Evolutionary conservation across 139 green algal genomes (phyloP).

Genomic region (Zygnema cylindricum): DNA sequence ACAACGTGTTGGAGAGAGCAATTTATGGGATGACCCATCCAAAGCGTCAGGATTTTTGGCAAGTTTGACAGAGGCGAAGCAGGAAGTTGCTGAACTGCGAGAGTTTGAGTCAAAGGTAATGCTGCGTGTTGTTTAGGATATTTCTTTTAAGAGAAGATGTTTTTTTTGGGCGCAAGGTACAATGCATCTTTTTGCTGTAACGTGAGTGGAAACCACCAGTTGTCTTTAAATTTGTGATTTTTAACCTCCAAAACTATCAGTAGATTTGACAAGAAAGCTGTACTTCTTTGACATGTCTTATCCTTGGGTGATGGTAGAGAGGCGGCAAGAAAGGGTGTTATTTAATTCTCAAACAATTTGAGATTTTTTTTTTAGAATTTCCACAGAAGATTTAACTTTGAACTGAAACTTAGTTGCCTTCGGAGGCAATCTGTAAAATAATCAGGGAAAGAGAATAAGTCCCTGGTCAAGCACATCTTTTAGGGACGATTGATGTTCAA

Average conservation of each 20-base stretch:
- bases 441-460: too few relatives aligned
- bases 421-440: too few relatives aligned
- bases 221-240: not conserved
- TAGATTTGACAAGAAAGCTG: not conserved
- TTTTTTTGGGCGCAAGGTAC: not conserved
- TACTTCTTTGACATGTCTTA: not conserved
- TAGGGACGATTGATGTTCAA: too few relatives aligned
- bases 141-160: too few relatives aligned
- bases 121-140: too few relatives aligned
- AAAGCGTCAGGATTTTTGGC: constrained; percentile 70
- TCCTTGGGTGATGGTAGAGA: not conserved
- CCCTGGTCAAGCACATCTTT: too few relatives aligned
- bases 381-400: too few relatives aligned
- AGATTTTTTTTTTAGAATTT: too few relatives aligned
- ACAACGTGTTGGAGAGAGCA: constrained; percentile 66
- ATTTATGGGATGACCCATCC: constrained; percentile 77
- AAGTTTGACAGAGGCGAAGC: constrained; percentile 56
- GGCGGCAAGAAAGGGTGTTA: too few relatives aligned
- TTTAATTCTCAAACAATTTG: too few relatives aligned
- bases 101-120: constrained; percentile 56
- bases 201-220: not conserved
- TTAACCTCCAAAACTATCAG: not conserved
- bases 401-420: too few relatives aligned
- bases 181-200: not conserved
- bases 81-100: constrained; percentile 50